Conservation (phyloP, 345 rosid species). For the Cardiospermum halicacabum region DNA sequence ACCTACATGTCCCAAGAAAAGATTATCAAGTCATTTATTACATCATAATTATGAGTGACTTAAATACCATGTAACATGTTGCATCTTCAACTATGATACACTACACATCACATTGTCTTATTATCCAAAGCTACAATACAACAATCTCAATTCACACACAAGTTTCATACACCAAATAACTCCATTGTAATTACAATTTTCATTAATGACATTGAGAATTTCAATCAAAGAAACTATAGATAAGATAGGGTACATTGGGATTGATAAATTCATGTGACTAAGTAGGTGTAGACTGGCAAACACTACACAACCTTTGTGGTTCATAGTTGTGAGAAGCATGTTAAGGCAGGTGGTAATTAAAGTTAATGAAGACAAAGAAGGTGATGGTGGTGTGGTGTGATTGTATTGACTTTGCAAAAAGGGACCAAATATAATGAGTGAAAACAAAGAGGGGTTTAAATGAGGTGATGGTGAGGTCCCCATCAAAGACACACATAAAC, state of each 20-base stretch:
- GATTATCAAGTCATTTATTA: neutral
- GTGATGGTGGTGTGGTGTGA: neutral
- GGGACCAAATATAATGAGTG: neutral
- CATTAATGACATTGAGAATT: no score
- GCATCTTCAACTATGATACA: no score
- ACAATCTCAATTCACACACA: no score
- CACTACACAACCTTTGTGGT: neutral
- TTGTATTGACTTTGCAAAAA: conserved; percentile 7
- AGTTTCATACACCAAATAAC: no score
- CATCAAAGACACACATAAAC: neutral
- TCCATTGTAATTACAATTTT: no score
- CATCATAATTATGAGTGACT: neutral
- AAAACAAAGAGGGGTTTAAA: neutral
- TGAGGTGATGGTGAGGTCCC: neutral
- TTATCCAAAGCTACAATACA: no score
- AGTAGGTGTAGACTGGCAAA: neutral
- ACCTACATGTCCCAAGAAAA: neutral
- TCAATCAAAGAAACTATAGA: no score
- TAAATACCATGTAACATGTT: neutral
- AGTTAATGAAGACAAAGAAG: conserved; percentile 1
- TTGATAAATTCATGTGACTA: neutral
- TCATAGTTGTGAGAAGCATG: neutral
- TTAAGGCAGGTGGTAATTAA: neutral
- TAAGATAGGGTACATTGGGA: no score
- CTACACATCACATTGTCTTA: no score